These are phyloP conservation scores for Verticillium klebahnii DNA, from an alignment of 2,329 filamentous ascomycete species.

Conservation along the genomic window DNA sequence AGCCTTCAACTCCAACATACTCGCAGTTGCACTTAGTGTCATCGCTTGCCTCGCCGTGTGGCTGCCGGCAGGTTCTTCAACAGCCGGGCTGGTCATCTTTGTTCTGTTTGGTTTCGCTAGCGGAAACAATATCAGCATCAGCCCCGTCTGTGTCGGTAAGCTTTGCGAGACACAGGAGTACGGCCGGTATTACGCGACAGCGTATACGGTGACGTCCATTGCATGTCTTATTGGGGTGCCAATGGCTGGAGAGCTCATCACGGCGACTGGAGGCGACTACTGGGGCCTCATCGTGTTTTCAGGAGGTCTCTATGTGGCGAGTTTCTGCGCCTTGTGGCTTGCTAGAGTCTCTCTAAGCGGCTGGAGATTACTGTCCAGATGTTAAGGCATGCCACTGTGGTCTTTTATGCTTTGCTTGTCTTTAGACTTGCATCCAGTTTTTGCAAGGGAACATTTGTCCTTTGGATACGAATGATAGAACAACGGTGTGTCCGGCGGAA, in stretches of 20 bases:
- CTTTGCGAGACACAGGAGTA: conserved; percentile 63
- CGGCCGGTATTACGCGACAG: conserved; percentile 63
- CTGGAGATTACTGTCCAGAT: no score
- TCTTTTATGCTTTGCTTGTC: no score
- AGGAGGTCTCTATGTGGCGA: no score
- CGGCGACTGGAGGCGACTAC: background rate
- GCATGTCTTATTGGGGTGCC: conserved; percentile 29
- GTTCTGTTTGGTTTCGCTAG: conserved; percentile 62
- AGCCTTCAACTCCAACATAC: no score
- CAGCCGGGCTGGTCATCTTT: conserved; percentile 51
- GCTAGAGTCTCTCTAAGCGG: no score
- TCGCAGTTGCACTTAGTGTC: no score
- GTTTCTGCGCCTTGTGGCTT: no score
- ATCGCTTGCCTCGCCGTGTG: conserved; percentile 1
- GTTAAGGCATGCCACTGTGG: no score
- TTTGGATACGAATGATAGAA: no score
- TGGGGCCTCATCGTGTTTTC: background rate
- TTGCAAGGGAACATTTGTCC: no score
- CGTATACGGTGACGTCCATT: conserved; percentile 61
- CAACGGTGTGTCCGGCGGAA: no score
- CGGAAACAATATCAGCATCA: conserved; percentile 62
- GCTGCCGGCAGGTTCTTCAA: conserved; percentile 17
- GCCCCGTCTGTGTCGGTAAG: conserved; percentile 65
- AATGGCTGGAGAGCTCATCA: background rate
- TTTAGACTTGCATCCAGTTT: no score